Evolutionary conservation across 805 yeast species (phyloP), one percentile per base, ranked within the genome.

Genomic region (Candida nanaspora): DNA sequence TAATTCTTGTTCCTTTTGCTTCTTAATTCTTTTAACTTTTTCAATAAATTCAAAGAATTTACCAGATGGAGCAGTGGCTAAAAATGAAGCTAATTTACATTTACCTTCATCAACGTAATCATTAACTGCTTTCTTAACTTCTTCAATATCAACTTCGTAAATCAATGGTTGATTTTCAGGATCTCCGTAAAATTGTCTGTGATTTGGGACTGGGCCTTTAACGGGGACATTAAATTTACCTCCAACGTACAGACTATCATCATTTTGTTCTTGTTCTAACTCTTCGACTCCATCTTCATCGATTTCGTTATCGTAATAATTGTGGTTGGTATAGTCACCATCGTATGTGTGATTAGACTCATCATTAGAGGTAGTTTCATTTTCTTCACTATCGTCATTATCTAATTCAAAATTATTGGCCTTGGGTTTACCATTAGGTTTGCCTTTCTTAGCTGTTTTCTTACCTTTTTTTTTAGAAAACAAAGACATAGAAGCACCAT

Each of bases 41-140:
- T 22, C 21, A 16, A 57, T 37, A 9, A 59, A 46, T 11, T 44
- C 50, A 20, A 46, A 35, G 34, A 59, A 59, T 33, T 57, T 55
- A 3, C 47, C 47, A 7, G 52, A 39, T 14, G 56, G 47, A 8
- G 52, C 47, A 19, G 54, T 51, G 3, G 62, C 61, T 33, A 59
- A 40, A 37, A 52, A 57, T 6, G 47, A 51, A 2, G 52, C 58
- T 46, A 59, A 45, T 36, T 55, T 56, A 20, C 50, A 54, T 33
- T 51, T 51, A 2, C 58, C 59, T 46, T 52, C 47, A 4, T 40
- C 45, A 15, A 53, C 4, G 22, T 52, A 54, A 37, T 42, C 33
- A 26, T 49, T 51, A 14, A 55, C 27, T 34, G 48, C 41, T 10
- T 40, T 38, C 21, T 48, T 50, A 22, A 55, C 47, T 30, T 57